phyloP scores from a whole-genome alignment of 2,329 filamentous ascomycete species.

The Aspergillus fructus region DNA sequence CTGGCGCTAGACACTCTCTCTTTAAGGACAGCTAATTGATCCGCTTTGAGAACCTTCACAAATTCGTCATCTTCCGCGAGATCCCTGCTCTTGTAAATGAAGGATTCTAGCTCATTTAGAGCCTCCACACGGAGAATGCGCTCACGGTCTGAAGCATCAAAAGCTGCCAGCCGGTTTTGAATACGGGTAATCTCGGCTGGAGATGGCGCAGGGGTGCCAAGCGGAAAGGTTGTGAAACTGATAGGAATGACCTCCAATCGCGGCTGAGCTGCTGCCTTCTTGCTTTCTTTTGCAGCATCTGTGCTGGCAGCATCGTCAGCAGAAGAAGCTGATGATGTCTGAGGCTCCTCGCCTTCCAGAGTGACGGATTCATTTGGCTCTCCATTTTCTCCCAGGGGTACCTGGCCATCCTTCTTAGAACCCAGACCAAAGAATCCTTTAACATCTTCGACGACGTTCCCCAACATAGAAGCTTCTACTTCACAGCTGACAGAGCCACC shows the following conservation, averaged over 20 bases:
- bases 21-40: conserved; percentile 66
- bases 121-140: conserved; percentile 78
- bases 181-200: conserved; percentile 46
- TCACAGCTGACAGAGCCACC: conserved; percentile 83
- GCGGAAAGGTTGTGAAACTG: conserved; percentile 50
- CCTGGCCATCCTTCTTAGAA: conserved; percentile 82
- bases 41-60: conserved; percentile 66
- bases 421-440: conserved; percentile 97
- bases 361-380: conserved; percentile 50
- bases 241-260: conserved; percentile 54
- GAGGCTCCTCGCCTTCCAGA: conserved; percentile 45
- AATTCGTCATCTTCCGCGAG: conserved; percentile 77
- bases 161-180: conserved; percentile 74
- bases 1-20: conserved; percentile 67
- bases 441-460: conserved; percentile 84
- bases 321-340: conserved; percentile 46
- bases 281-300: conserved; percentile 46
- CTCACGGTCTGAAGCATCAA: conserved; percentile 79
- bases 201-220: conserved; percentile 40
- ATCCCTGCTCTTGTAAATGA: conserved; percentile 85
- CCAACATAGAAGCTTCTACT: conserved; percentile 71
- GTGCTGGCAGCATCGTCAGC: conserved; percentile 51
- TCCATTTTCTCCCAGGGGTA: conserved; percentile 63
- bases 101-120: conserved; percentile 88
- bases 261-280: conserved; percentile 42